phyloP scores from a whole-genome alignment of 176 grass and related monocot species.

The barley (Hordeum vulgare) region DNA sequence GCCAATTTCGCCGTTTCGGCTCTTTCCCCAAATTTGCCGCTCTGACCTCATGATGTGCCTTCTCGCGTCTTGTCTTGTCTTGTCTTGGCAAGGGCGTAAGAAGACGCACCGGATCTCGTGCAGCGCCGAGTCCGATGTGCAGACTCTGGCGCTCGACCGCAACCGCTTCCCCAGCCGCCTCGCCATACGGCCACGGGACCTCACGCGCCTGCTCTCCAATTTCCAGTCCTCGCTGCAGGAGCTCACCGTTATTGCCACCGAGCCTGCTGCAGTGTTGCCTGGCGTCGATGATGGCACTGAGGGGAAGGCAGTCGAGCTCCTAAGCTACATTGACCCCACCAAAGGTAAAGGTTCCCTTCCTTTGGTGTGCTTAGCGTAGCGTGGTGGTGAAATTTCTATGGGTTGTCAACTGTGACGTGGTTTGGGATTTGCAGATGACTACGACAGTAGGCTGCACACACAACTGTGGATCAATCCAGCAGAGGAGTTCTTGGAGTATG shows the following conservation, averaged over 20 bases:
- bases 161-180: conserved; percentile 62
- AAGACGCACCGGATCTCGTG: conserved; percentile 86
- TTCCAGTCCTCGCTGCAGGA: conserved; percentile 96
- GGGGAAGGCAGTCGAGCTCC: conserved; percentile 82
- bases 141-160: conserved; percentile 65
- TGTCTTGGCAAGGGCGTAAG: conserved; percentile 44
- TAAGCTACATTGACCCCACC: conserved; percentile 82
- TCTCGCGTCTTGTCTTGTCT: not conserved
- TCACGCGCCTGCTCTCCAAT: conserved; percentile 73
- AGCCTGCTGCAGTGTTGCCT: conserved; percentile 28
- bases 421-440: conserved; percentile 51
- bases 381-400: not conserved
- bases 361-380: not conserved
- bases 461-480: conserved; percentile 89
- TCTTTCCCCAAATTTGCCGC: not conserved
- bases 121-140: conserved; percentile 61
- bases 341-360: conserved; percentile 70
- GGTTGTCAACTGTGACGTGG: conserved; percentile 14
- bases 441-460: conserved; percentile 77
- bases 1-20: not conserved
- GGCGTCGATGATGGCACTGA: conserved; percentile 32
- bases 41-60: not conserved
- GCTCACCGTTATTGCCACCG: conserved; percentile 79
- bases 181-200: conserved; percentile 59
- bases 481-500: conserved; percentile 88